A percentile compares a stretch with the other conserved stretches of the same genome.
These are phyloP conservation scores for Suhomyces kilbournensis DNA, from an alignment of 805 yeast species.

Conservation along the genomic window DNA sequence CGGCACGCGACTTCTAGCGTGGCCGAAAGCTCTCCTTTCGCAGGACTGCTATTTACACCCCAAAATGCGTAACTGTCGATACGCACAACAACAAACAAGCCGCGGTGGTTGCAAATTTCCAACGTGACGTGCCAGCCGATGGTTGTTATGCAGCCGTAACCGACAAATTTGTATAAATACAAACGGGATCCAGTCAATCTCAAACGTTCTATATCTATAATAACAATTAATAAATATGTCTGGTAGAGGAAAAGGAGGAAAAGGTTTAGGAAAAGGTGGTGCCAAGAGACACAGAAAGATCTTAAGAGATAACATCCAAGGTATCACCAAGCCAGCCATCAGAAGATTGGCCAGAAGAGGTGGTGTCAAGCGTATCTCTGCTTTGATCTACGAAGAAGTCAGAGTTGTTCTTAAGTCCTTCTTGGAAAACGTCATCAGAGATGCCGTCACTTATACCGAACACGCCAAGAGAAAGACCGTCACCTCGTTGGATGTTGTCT, in stretches of 20 bases:
- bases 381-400: constrained; percentile 97
- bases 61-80: constrained; percentile 5
- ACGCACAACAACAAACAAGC: not conserved
- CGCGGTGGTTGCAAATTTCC: not conserved
- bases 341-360: constrained; percentile 99
- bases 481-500: constrained; percentile 96
- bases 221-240: constrained; percentile 54
- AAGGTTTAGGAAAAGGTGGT: constrained; percentile 99
- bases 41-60: constrained; percentile 7
- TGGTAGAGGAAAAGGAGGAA: constrained; percentile 99
- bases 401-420: constrained; percentile 94
- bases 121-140: not conserved
- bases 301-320: constrained; percentile 98
- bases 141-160: not conserved
- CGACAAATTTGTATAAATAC: not conserved
- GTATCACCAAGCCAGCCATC: constrained; percentile 99
- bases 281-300: constrained; percentile 99
- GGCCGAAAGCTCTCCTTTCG: constrained; percentile 3
- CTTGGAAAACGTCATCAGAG: constrained; percentile 97
- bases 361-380: constrained; percentile 99
- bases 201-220: constrained; percentile 3
- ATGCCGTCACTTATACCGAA: constrained; percentile 98
- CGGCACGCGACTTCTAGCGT: constrained; percentile 5
- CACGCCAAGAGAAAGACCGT: constrained; percentile 99
- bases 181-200: not conserved